phyloP scores from a whole-genome alignment of 139 green algal species.

The Chlamydomonas incerta region DNA sequence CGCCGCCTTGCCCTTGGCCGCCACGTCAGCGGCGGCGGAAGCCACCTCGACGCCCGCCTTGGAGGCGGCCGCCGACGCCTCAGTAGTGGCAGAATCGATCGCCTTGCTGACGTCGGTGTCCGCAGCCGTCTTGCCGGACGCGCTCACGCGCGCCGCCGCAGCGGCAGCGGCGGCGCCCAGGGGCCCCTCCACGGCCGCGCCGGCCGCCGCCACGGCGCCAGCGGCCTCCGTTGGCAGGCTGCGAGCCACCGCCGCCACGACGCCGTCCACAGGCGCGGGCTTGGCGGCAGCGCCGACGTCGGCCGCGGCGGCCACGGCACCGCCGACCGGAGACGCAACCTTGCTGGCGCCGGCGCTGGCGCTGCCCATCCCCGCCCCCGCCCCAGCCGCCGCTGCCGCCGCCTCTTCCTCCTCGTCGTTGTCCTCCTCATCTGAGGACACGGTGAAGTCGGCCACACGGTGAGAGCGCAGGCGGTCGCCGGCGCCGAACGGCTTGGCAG shows the following conservation, averaged over 20 bases:
- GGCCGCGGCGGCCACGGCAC: too few relatives aligned
- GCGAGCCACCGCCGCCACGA: background rate
- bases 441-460: background rate
- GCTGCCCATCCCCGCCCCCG: background rate
- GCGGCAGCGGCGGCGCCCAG: too few relatives aligned
- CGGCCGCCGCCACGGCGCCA: too few relatives aligned
- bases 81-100: background rate
- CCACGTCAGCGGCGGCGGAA: too few relatives aligned
- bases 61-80: too few relatives aligned
- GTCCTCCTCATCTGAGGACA: constrained; percentile 2
- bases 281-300: background rate
- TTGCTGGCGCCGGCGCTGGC: background rate
- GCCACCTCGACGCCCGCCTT: too few relatives aligned
- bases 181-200: too few relatives aligned
- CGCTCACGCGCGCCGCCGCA: background rate
- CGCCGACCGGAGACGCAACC: background rate
- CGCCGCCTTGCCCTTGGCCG: too few relatives aligned
- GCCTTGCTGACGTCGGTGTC: background rate
- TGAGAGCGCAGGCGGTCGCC: background rate
- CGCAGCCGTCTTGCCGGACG: background rate
- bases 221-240: background rate
- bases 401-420: background rate
- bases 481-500: background rate
- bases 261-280: too few relatives aligned
- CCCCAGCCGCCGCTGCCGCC: background rate